A percentile compares a stretch with the other conserved stretches of the same genome.
Evolutionary conservation across 2,329 filamentous ascomycete genomes (phyloP).

Genomic region (Trichoderma aggressivum): DNA sequence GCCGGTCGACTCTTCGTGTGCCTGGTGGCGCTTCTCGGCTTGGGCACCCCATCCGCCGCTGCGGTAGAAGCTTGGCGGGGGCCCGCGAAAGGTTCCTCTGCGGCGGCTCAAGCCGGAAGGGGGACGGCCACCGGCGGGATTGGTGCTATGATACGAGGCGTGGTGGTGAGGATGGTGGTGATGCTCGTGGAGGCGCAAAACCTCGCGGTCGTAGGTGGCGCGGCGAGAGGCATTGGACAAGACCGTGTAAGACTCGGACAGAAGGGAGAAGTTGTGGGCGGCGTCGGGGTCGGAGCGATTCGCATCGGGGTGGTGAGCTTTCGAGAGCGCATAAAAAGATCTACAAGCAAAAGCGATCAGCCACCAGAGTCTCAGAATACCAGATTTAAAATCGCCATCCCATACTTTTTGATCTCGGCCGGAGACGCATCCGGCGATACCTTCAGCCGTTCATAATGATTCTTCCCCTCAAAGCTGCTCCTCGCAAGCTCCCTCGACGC

Average conservation of each 20-base stretch:
- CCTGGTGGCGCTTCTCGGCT: constrained; percentile 53
- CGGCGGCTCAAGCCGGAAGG: constrained; percentile 78
- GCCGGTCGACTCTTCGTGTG: constrained; percentile 45
- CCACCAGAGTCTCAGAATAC: neutral
- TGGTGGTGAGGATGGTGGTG: constrained; percentile 33
- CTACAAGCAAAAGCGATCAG: constrained; percentile 33
- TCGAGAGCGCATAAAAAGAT: constrained; percentile 87
- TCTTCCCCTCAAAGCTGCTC: constrained; percentile 37
- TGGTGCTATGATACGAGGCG: constrained; percentile 54
- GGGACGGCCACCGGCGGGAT: constrained; percentile 69
- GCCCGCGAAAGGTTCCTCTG: constrained; percentile 73
- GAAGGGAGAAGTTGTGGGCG: constrained; percentile 71
- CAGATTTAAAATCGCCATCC: neutral
- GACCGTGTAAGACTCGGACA: constrained; percentile 78
- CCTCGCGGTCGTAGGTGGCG: constrained; percentile 73
- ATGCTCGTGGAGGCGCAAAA: constrained; percentile 43
- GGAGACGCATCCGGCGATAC: constrained; percentile 66
- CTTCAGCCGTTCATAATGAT: constrained; percentile 80
- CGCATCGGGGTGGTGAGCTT: constrained; percentile 86
- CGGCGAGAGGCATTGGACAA: constrained; percentile 73
- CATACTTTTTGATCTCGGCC: constrained; percentile 79
- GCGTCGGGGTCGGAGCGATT: constrained; percentile 74
- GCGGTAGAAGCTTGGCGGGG: constrained; percentile 84
- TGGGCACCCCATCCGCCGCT: constrained; percentile 74
- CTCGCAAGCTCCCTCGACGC: constrained; percentile 21